phyloP scores from a whole-genome alignment of 2,329 filamentous ascomycete species.

The Xylaria multiplex region DNA sequence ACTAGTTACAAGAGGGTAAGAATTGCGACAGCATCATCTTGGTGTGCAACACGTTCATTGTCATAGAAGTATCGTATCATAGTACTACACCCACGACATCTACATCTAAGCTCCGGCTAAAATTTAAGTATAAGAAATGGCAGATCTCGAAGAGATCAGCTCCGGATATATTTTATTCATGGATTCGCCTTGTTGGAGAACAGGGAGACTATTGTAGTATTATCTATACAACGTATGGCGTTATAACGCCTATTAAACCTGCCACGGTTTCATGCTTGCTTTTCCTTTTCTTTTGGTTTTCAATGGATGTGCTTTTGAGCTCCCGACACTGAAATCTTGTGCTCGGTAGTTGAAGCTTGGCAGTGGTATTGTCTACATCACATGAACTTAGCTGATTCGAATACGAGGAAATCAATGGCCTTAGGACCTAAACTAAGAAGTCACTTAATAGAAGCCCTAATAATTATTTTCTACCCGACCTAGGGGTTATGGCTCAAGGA shows the following conservation, averaged over 20 bases:
- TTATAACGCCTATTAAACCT: neutral
- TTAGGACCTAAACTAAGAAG: conserved; percentile 11
- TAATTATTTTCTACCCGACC: neutral
- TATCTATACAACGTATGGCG: neutral
- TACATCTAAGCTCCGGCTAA: neutral
- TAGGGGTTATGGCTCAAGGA: neutral
- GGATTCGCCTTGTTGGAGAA: neutral
- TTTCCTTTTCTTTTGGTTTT: neutral
- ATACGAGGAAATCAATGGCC: conserved; percentile 28
- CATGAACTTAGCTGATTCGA: conserved; percentile 2
- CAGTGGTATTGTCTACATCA: conserved; percentile 4
- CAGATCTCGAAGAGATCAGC: neutral
- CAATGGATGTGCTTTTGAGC: neutral
- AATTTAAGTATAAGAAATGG: neutral
- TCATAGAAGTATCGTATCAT: neutral
- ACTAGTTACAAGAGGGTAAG: neutral
- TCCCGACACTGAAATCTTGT: neutral
- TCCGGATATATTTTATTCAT: neutral
- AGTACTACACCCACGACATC: neutral
- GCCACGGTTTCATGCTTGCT: no score
- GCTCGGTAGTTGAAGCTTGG: conserved; percentile 12
- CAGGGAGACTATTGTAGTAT: neutral
- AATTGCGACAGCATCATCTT: no score
- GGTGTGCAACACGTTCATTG: neutral
- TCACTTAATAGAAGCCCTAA: neutral